A percentile compares a stretch with the other conserved stretches of the same genome.
These are phyloP conservation scores for Mycena sp. DNA, from an alignment of 1,284 basidiomycete genomes.

Conservation along the genomic window DNA sequence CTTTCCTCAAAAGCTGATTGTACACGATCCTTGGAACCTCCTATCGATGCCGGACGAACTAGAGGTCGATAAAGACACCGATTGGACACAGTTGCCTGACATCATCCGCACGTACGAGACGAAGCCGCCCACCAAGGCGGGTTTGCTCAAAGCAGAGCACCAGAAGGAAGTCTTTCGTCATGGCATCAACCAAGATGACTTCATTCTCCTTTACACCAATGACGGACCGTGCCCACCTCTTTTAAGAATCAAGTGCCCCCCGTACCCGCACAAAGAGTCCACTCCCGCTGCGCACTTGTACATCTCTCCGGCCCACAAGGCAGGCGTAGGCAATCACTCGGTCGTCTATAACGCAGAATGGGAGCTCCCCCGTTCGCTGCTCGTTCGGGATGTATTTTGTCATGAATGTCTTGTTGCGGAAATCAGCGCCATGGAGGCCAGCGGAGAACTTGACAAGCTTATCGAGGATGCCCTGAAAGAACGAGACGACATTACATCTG, in stretches of 20 bases:
- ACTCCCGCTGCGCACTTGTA: constrained; percentile 51
- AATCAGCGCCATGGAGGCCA: constrained; percentile 31
- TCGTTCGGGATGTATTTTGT: constrained; percentile 43
- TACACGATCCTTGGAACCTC: constrained; percentile 47
- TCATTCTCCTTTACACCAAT: background rate
- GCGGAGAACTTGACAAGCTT: constrained; percentile 33
- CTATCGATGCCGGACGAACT: constrained; percentile 31
- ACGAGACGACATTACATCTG: background rate
- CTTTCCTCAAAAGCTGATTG: constrained; percentile 47
- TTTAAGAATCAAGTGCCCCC: constrained; percentile 9
- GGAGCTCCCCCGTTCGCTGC: constrained; percentile 50
- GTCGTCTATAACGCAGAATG: constrained; percentile 51
- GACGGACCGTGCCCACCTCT: constrained; percentile 32
- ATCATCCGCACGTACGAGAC: constrained; percentile 31
- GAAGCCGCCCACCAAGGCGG: constrained; percentile 11
- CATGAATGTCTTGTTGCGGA: constrained; percentile 40
- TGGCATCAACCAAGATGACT: constrained; percentile 3
- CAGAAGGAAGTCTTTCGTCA: constrained; percentile 7
- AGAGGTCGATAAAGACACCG: background rate
- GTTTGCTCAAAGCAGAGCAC: constrained; percentile 17
- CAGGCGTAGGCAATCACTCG: constrained; percentile 53
- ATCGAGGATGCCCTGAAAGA: background rate
- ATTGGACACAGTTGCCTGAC: constrained; percentile 32
- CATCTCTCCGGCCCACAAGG: constrained; percentile 41
- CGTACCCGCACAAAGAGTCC: constrained; percentile 13